Conservation (phyloP, 768 basidiomycete genomes). For the Phlegmacium glaucopus region DNA sequence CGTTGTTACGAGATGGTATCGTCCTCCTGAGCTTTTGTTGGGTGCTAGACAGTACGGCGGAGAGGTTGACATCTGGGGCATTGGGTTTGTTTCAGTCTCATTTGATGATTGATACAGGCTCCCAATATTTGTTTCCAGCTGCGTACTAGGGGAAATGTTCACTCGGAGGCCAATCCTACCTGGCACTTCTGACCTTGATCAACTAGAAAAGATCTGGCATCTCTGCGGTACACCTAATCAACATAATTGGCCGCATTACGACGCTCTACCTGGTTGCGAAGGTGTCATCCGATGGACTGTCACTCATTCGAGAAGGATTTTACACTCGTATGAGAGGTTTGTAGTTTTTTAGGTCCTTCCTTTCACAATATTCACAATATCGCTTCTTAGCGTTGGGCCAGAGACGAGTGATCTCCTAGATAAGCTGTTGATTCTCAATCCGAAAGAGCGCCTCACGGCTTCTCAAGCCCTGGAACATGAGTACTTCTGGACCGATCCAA, state of each 20-base stretch:
- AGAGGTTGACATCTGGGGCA: conserved; percentile 97
- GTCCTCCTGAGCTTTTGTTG: conserved; percentile 88
- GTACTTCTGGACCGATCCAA: conserved; percentile 91
- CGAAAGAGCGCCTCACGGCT: conserved; percentile 80
- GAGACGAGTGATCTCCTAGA: conserved; percentile 84
- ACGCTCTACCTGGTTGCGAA: conserved; percentile 73
- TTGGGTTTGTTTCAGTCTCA: conserved; percentile 59
- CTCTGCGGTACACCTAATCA: conserved; percentile 88
- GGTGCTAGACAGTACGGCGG: conserved; percentile 89
- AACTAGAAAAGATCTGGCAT: conserved; percentile 84
- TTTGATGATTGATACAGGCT: not conserved
- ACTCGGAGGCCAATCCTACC: conserved; percentile 80
- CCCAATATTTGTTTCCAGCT: conserved; percentile 41
- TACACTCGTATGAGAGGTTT: conserved; percentile 56
- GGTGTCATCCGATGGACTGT: conserved; percentile 64
- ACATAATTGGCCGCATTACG: conserved; percentile 77
- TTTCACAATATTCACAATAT: conserved; percentile 2
- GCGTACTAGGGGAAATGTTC: conserved; percentile 98
- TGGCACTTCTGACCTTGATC: conserved; percentile 88
- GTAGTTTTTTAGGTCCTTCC: conserved; percentile 19
- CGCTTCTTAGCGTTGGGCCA: conserved; percentile 49
- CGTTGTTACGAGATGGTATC: conserved; percentile 93
- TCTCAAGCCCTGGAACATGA: conserved; percentile 84
- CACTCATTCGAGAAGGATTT: conserved; percentile 51
- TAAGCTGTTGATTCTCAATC: conserved; percentile 79